These are phyloP conservation scores for Cylindrodendrum hubeiense DNA, from an alignment of 2,329 filamentous ascomycete species.

Conservation along the genomic window DNA sequence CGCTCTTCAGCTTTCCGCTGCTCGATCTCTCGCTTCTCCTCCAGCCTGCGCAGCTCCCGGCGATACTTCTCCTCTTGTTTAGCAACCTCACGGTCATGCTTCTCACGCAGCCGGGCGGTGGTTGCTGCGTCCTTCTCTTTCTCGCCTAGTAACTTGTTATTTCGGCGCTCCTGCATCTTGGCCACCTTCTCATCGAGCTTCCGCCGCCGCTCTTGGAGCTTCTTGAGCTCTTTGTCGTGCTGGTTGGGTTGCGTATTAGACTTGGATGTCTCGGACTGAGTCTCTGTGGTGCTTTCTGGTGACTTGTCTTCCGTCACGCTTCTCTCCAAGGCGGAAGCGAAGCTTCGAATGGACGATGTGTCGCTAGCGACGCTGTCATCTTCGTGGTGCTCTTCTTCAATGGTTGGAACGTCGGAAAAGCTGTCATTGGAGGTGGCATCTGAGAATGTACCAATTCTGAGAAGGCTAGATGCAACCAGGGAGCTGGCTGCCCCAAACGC, in stretches of 20 bases:
- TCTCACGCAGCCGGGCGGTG: conserved; percentile 70
- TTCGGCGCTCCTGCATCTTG: conserved; percentile 64
- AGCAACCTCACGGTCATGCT: conserved; percentile 71
- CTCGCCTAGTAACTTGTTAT: conserved; percentile 60
- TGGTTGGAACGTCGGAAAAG: conserved; percentile 36
- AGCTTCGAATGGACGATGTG: conserved; percentile 60
- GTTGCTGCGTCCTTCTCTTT: conserved; percentile 63
- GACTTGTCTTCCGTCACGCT: conserved; percentile 46
- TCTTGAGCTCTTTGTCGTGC: conserved; percentile 73
- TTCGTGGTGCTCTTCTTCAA: conserved; percentile 42
- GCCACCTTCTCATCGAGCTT: conserved; percentile 74
- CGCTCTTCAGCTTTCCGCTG: conserved; percentile 68
- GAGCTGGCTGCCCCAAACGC: conserved; percentile 65
- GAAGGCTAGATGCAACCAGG: conserved; percentile 54
- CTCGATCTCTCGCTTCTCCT: conserved; percentile 73
- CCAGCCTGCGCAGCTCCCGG: conserved; percentile 72
- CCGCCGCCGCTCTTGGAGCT: conserved; percentile 69
- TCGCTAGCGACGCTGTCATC: conserved; percentile 53
- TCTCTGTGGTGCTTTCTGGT: conserved; percentile 42
- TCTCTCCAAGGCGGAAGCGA: conserved; percentile 61
- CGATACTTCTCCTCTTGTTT: conserved; percentile 77
- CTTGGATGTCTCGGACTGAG: conserved; percentile 55
- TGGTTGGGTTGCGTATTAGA: conserved; percentile 41
- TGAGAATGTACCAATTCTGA: conserved; percentile 45
- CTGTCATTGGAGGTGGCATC: conserved; percentile 45